phyloP scores from a whole-genome alignment of 495 filamentous ascomycete species.

The Penicillium salamii region DNA sequence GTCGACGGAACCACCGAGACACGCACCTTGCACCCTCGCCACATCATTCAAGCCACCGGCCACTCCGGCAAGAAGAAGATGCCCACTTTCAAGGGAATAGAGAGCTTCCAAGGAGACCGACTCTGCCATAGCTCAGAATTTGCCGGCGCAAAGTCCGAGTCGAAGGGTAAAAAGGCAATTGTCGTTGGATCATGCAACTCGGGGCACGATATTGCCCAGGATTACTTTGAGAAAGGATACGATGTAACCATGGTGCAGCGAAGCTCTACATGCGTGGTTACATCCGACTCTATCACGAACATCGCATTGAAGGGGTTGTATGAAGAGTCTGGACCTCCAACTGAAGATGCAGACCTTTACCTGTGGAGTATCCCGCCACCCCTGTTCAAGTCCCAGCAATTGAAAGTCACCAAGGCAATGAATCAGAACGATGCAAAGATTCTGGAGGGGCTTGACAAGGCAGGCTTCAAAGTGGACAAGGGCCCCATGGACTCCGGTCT shows the following conservation, averaged over 20 bases:
- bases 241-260: slow-evolving; percentile 85
- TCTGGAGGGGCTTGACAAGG: slow-evolving; percentile 58
- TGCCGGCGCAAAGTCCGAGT: slow-evolving; percentile 49
- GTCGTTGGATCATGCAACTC: slow-evolving; percentile 82
- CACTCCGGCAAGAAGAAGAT: slow-evolving; percentile 68
- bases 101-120: slow-evolving; percentile 49
- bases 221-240: slow-evolving; percentile 76
- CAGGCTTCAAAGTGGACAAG: slow-evolving; percentile 66
- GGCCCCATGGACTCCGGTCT: slow-evolving; percentile 67
- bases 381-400: slow-evolving; percentile 57
- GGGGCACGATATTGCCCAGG: slow-evolving; percentile 78
- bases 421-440: slow-evolving; percentile 47
- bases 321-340: slow-evolving; percentile 51
- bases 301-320: slow-evolving; percentile 59
- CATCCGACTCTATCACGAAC: slow-evolving; percentile 50
- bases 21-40: slow-evolving; percentile 60
- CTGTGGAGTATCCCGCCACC: slow-evolving; percentile 53
- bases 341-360: slow-evolving; percentile 63
- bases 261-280: slow-evolving; percentile 68
- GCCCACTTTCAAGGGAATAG: slow-evolving; percentile 60
- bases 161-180: slow-evolving; percentile 62
- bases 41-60: slow-evolving; percentile 71
- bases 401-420: slow-evolving; percentile 47
- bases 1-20: slow-evolving; percentile 49
- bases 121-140: slow-evolving; percentile 73